These are phyloP conservation scores for Agaricales sp. DNA, from an alignment of 1,284 basidiomycete genomes.

Conservation along the genomic window DNA sequence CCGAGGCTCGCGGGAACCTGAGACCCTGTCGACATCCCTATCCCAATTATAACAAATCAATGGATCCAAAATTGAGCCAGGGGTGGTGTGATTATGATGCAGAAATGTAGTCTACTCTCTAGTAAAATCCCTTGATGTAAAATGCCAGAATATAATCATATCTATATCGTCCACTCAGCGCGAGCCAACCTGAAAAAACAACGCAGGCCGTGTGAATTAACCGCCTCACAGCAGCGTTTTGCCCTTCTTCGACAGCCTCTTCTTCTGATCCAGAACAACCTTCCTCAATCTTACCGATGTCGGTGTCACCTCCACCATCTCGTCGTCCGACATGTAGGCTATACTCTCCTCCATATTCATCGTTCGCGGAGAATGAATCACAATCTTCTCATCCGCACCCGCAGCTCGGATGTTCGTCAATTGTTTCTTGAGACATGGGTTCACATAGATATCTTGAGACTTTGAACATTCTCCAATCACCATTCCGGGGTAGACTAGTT, in stretches of 20 bases:
- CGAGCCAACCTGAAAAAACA: too few relatives aligned
- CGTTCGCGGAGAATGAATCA: constrained; percentile 26
- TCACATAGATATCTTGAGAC: constrained; percentile 29
- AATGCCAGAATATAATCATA: too few relatives aligned
- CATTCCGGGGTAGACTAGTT: constrained; percentile 34
- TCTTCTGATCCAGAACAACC: constrained; percentile 24
- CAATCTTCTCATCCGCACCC: constrained; percentile 35
- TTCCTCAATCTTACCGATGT: constrained; percentile 28
- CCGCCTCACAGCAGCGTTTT: constrained; percentile 9
- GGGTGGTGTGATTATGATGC: too few relatives aligned
- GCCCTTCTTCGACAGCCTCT: constrained; percentile 19
- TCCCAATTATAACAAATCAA: too few relatives aligned
- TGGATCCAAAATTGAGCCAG: too few relatives aligned
- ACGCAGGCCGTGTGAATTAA: constrained; percentile 6
- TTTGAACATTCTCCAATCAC: constrained; percentile 38
- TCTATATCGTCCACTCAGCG: too few relatives aligned
- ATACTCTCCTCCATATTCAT: constrained; percentile 34
- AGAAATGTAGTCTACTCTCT: too few relatives aligned
- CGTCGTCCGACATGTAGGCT: constrained; percentile 36
- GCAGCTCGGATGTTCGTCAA: constrained; percentile 36
- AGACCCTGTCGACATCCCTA: too few relatives aligned
- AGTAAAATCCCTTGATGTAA: too few relatives aligned
- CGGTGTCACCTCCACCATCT: constrained; percentile 34
- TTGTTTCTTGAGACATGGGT: constrained; percentile 35
- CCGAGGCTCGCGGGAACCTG: too few relatives aligned